These are phyloP conservation scores for Gynandropsis gynandra DNA, from an alignment of 345 rosid species.

Conservation along the genomic window DNA sequence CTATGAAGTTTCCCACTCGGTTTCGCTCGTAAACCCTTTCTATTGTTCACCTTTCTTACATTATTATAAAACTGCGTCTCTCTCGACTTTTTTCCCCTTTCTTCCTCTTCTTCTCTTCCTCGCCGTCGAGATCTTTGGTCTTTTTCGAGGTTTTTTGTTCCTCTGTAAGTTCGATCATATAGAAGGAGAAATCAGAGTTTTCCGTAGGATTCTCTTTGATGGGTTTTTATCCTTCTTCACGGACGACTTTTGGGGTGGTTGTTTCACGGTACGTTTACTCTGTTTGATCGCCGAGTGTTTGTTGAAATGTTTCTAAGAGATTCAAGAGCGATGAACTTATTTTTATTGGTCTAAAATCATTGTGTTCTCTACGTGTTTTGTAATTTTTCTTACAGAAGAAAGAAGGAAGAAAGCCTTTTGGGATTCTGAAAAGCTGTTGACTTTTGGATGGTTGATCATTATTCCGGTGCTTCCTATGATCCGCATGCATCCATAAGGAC, in stretches of 20 bases:
- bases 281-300: not conserved
- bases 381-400: slow-evolving; percentile 1
- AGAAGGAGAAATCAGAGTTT: not conserved
- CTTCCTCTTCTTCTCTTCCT: slow-evolving; percentile 12
- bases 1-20: slow-evolving; percentile 19
- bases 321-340: too few species aligned
- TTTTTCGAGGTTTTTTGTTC: too few species aligned
- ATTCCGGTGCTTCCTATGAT: not conserved
- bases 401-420: slow-evolving; percentile 12
- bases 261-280: not conserved
- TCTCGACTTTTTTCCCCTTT: not conserved
- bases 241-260: slow-evolving; percentile 14
- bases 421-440: slow-evolving; percentile 16
- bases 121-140: too few species aligned
- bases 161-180: slow-evolving; percentile 7
- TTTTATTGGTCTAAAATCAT: not conserved
- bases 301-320: not conserved
- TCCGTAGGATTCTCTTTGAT: not conserved
- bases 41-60: slow-evolving; percentile 12
- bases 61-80: slow-evolving; percentile 14
- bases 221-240: not conserved
- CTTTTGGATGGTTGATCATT: slow-evolving; percentile 1
- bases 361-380: not conserved
- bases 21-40: slow-evolving; percentile 14
- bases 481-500: slow-evolving; percentile 12